Evolutionary conservation across 2,329 filamentous ascomycete species (phyloP).

Genomic region (Ophiocordyceps camponoti-saundersi): DNA sequence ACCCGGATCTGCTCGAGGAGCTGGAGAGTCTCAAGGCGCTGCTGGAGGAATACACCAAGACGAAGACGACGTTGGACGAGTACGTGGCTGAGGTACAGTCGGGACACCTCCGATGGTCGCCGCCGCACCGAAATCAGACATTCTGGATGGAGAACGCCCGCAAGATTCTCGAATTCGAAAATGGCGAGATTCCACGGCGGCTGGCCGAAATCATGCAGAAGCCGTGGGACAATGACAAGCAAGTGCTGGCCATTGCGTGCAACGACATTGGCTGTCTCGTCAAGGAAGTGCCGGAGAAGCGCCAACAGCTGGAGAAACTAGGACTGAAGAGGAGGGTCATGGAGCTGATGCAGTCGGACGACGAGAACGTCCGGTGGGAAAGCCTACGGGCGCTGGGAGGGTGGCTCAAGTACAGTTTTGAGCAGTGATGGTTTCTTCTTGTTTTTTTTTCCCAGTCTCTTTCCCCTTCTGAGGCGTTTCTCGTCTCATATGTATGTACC

Average conservation of each 20-base stretch:
- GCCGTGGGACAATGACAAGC: constrained; percentile 64
- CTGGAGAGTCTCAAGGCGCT: constrained; percentile 42
- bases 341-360: constrained; percentile 80
- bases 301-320: constrained; percentile 62
- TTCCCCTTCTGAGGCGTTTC: background rate
- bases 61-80: constrained; percentile 68
- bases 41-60: constrained; percentile 50
- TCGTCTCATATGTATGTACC: background rate
- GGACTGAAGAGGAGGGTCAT: constrained; percentile 78
- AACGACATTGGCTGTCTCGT: constrained; percentile 84
- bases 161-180: constrained; percentile 69
- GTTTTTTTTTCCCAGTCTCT: background rate
- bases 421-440: constrained; percentile 13
- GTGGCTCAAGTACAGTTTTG: constrained; percentile 49
- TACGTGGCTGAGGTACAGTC: constrained; percentile 76
- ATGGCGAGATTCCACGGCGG: constrained; percentile 61
- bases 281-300: constrained; percentile 74
- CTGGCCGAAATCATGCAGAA: constrained; percentile 68
- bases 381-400: constrained; percentile 64
- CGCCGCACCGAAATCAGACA: constrained; percentile 67
- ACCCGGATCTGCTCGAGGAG: constrained; percentile 47
- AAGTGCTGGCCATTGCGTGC: constrained; percentile 81
- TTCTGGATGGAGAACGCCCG: constrained; percentile 91
- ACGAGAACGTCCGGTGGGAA: constrained; percentile 86
- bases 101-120: constrained; percentile 83